Conservation (phyloP, 768 basidiomycete species). For the Pisolithus sp. region DNA sequence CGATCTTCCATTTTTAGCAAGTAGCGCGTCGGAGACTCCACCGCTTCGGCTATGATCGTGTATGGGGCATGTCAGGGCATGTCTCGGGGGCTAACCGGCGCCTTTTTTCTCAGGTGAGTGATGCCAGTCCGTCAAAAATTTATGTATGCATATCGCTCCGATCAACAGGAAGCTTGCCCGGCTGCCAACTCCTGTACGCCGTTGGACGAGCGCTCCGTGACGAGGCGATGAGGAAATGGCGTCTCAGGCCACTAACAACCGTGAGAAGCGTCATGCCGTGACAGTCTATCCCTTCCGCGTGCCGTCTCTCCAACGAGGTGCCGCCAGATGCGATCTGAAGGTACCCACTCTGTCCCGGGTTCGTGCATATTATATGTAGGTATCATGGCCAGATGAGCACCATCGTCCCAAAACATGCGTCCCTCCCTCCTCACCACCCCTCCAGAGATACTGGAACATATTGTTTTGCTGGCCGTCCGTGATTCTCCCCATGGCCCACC, state of each 20-base stretch:
- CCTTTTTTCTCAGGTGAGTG: too few species aligned
- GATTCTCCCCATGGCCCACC: conserved; percentile 30
- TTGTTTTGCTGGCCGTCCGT: conserved; percentile 27
- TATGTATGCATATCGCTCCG: too few species aligned
- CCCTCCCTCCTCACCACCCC: conserved; percentile 26
- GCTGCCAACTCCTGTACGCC: neutral
- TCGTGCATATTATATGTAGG: conserved; percentile 17
- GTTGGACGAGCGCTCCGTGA: conserved; percentile 13
- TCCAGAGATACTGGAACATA: conserved; percentile 31
- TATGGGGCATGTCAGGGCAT: too few species aligned
- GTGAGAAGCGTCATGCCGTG: conserved; percentile 27
- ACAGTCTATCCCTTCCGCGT: conserved; percentile 21
- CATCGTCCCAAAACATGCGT: conserved; percentile 24
- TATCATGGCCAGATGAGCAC: conserved; percentile 10
- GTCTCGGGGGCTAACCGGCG: too few species aligned
- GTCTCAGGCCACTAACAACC: conserved; percentile 8
- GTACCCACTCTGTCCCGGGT: conserved; percentile 9
- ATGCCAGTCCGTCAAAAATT: too few species aligned
- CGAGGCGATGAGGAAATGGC: neutral
- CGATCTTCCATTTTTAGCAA: too few species aligned
- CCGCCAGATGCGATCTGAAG: conserved; percentile 16
- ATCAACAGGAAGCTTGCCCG: too few species aligned
- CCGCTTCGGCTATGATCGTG: too few species aligned
- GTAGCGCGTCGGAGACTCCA: too few species aligned
- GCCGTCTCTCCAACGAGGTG: conserved; percentile 9